Base-by-base conservation (phyloP, 2,329 filamentous ascomycete genomes). In the Trichophyton verrucosum region DNA sequence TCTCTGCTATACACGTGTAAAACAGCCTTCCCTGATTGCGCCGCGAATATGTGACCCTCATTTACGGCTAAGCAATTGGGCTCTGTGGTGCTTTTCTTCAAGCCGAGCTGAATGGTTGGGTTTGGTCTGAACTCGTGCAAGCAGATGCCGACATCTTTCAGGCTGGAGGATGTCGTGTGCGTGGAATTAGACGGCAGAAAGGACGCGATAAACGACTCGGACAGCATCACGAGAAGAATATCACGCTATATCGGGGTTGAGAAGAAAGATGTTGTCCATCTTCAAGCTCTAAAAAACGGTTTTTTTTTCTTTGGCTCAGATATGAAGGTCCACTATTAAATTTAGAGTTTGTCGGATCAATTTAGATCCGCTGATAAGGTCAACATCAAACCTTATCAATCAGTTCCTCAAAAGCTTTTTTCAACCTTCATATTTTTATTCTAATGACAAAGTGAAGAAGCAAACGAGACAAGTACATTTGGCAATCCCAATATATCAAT, bases 31-130 rank as follows among this genome's bases (percentile, higher is more conserved):
- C 91, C 91, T 57, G 87, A 82, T 73, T 99, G 94, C 3, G 90
- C 92, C 3, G 91, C 87, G 72, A 96, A 99, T 55, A 97, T 81
- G 72, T 99, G 94, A 20, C 86, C 86, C 51, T 83, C 79, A 73
- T 82, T 95, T 67, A 91, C 81, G 33, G 90, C 91, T 60, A 99
- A 77, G 67, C 89, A 87, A 73, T 92, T 89, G 61, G 81, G 78
- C 27, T 86, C 81, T n/a, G 86, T 85, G 15, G 89, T 88, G 77
- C 89, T 95, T 77, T 96, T 97, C 80, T 96, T 97, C 81, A 94
- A 91, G 56, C 86, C 82, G 64, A 84, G 79, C 69, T 87, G 86
- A 70, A 91, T 83, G n/a, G 84, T 81, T 65, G 86, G 82, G 60
- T 86, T 81, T 46, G 91, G 91, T 68, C 90, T 87, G 67, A 91